These are phyloP conservation scores for Kregervanrija delftensis DNA, from an alignment of 805 yeast genomes.

Conservation along the genomic window DNA sequence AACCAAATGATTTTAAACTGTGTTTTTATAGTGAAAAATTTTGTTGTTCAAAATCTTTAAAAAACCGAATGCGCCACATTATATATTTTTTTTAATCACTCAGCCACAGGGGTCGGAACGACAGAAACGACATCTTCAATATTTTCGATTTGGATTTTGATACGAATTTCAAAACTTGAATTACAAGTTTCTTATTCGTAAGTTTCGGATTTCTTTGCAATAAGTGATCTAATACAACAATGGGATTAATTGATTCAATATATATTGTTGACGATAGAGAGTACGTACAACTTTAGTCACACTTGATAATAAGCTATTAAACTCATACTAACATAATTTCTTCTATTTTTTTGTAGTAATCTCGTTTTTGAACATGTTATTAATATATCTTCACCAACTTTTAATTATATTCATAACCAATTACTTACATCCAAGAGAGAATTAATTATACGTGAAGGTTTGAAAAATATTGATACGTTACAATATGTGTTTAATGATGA, in stretches of 20 bases:
- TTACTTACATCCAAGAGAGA: constrained; percentile 14
- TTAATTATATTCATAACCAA: constrained; percentile 19
- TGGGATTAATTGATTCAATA: constrained; percentile 28
- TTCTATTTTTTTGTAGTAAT: background rate
- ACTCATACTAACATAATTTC: background rate
- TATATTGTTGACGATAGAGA: constrained; percentile 24
- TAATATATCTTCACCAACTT: constrained; percentile 17
- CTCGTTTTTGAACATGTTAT: constrained; percentile 6
- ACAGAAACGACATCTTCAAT: too few species aligned
- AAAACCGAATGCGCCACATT: background rate
- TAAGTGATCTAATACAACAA: constrained; percentile 1
- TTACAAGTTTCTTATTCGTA: too few species aligned
- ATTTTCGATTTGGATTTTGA: too few species aligned
- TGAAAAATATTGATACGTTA: background rate
- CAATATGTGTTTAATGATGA: constrained; percentile 8
- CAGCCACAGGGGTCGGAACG: too few species aligned
- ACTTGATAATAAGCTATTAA: background rate
- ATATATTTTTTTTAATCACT: too few species aligned
- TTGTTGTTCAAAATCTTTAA: background rate
- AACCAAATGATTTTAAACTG: background rate
- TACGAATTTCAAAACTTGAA: too few species aligned
- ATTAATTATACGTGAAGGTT: background rate
- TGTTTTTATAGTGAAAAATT: background rate
- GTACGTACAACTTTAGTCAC: constrained; percentile 11
- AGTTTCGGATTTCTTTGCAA: too few species aligned